Conservation (phyloP, 2,329 filamentous ascomycete species). For the Phaeophleospora eucalypticola region DNA sequence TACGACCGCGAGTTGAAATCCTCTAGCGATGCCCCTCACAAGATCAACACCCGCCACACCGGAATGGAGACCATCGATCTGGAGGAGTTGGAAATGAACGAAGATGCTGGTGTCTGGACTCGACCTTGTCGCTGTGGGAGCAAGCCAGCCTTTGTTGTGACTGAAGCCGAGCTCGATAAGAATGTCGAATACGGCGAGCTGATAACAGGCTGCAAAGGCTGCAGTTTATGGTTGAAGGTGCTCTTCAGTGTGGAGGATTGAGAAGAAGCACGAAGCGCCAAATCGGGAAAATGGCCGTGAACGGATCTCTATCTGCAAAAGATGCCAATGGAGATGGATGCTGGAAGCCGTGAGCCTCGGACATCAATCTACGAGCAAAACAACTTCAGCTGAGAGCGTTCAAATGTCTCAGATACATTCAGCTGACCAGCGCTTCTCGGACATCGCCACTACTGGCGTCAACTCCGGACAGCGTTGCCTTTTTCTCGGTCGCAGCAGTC, state of each 20-base stretch:
- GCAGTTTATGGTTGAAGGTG: slow-evolving; percentile 61
- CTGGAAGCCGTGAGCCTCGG: no score
- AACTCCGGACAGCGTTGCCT: no score
- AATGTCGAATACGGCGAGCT: slow-evolving; percentile 53
- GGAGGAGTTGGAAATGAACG: slow-evolving; percentile 49
- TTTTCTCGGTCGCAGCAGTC: no score
- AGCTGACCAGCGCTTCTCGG: no score
- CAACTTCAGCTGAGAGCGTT: no score
- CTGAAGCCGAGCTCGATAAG: slow-evolving; percentile 51
- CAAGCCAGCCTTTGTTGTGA: slow-evolving; percentile 51
- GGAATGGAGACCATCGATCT: slow-evolving; percentile 57
- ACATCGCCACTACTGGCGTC: no score
- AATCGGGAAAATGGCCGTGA: no score
- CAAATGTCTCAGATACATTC: no score
- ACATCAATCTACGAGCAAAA: no score
- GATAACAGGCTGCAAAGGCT: slow-evolving; percentile 57
- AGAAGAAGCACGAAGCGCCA: no score
- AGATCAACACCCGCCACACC: slow-evolving; percentile 28
- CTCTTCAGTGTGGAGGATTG: slow-evolving; percentile 52
- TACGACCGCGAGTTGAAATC: slow-evolving; percentile 45
- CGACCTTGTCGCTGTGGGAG: slow-evolving; percentile 57
- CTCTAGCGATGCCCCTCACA: slow-evolving; percentile 13
- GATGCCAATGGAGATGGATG: no score
- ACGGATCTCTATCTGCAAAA: no score
- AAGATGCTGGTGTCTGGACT: slow-evolving; percentile 44